phyloP scores from a whole-genome alignment of 2,329 filamentous ascomycete genomes.

The Teratosphaeria destructans region DNA sequence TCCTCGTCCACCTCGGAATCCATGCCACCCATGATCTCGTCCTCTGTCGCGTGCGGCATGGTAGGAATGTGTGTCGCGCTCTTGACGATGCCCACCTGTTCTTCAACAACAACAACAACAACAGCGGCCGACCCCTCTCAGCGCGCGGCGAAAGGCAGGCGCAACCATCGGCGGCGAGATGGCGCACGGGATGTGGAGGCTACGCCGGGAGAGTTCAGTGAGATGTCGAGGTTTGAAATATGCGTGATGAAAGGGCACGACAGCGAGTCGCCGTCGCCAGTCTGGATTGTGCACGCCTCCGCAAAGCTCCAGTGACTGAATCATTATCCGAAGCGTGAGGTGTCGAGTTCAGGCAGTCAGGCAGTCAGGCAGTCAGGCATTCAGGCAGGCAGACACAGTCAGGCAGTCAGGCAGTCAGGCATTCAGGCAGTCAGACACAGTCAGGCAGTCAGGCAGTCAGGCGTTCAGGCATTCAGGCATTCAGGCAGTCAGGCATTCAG shows the following conservation, averaged over 20 bases:
- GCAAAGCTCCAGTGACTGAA: background rate
- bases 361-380: no score
- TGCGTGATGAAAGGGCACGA: background rate
- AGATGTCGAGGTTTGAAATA: background rate
- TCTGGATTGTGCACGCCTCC: no score
- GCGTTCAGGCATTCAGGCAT: background rate
- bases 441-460: background rate
- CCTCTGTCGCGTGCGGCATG: constrained; percentile 31
- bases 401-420: no score
- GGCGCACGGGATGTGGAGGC: background rate
- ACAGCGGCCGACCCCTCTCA: background rate
- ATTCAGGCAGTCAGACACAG: background rate
- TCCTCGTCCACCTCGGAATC: constrained; percentile 8
- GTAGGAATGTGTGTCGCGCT: constrained; percentile 9
- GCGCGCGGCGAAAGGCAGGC: background rate
- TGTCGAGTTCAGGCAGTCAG: background rate
- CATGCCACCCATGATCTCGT: constrained; percentile 6
- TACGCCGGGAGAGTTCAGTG: background rate
- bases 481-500: background rate
- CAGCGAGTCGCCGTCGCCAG: background rate
- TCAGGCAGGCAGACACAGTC: background rate
- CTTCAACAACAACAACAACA: background rate
- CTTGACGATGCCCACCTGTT: constrained; percentile 22
- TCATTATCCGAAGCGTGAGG: background rate
- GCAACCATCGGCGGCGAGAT: background rate